Evolutionary conservation across 1,284 basidiomycete species (phyloP).

Genomic region (Sanguinoderma infundibulare): DNA sequence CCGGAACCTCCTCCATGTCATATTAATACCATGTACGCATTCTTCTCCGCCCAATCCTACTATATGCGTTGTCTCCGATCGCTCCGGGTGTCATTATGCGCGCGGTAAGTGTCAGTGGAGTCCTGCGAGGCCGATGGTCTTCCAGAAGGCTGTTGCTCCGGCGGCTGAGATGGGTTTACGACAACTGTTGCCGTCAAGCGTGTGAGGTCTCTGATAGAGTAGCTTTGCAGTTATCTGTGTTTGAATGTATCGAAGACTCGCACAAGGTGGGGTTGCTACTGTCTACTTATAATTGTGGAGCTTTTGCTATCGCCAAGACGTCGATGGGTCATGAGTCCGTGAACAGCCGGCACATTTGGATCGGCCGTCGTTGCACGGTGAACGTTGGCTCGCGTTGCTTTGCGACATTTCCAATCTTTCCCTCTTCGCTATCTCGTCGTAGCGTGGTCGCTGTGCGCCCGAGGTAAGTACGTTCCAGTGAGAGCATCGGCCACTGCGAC

Average conservation of each 20-base stretch:
- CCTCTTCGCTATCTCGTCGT: neutral
- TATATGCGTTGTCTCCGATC: neutral
- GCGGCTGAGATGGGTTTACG: neutral
- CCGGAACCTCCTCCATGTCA: conserved; percentile 21
- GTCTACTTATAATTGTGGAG: too few species aligned
- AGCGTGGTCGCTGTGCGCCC: neutral
- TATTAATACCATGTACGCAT: conserved; percentile 17
- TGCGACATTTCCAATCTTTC: neutral
- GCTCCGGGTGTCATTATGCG: too few species aligned
- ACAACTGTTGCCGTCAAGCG: neutral
- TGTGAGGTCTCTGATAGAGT: neutral
- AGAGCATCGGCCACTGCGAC: neutral
- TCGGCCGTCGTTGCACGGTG: too few species aligned
- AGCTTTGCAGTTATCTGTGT: neutral
- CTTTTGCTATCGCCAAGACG: too few species aligned
- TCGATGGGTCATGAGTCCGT: too few species aligned
- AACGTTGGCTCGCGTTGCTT: too few species aligned
- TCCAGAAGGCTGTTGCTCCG: neutral
- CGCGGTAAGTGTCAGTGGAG: too few species aligned
- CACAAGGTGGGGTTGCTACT: too few species aligned
- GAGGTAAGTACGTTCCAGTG: neutral
- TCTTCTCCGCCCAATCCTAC: neutral
- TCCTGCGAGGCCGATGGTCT: too few species aligned
- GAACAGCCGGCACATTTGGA: too few species aligned
- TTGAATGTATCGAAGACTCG: neutral